Base-by-base conservation (phyloP, 2,329 filamentous ascomycete species). In the Botrytis fragariae region DNA sequence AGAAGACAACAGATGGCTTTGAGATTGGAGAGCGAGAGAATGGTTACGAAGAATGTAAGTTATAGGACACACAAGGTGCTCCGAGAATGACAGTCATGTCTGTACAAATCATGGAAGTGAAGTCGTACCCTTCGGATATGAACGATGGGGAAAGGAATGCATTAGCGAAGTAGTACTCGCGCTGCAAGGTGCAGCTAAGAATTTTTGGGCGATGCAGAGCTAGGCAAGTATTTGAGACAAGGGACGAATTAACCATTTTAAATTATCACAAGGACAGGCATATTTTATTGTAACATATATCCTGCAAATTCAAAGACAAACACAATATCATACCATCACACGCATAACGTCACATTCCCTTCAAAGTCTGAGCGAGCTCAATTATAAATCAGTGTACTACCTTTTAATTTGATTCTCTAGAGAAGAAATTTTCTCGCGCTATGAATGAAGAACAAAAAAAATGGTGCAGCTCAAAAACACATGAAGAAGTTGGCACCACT, bases 341-440 rank as follows among this genome's bases (percentile, higher is more conserved):
- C 39, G 51, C 35, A 54, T 54, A 16, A n/a, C 57, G 25, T 68
- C 48, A 57, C 64, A 39, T 29, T 29, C 25, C 18, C 18, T 45
- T 22, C 14, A 6, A 22, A 29, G 29, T 32, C 12, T 35, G 7
- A 54, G 45, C 22, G 51, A 51, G 48, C 4, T 71, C 39, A 54
- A 73, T 63, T 71, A 68, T 64, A 74, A 68, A 69, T 67, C 65
- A 61, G 73, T 77, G 74, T 76, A 74, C 71, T 76, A 75, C 75
- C 70, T 74, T 64, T 74, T 77, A 61, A 77, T 75, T 76, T 77
- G 72, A 76, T 68, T 68, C 64, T 68, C 45, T 68, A 68, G 64
- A 68, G 64, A 68, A 68, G 68, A 78, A 77, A 74, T 64, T 75
- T 76, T 72, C 74, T 73, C 71, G 70, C 67, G 73, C 74, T 75